Evolutionary conservation across 805 yeast species (phyloP).

Genomic region (Lipomyces kockii): DNA sequence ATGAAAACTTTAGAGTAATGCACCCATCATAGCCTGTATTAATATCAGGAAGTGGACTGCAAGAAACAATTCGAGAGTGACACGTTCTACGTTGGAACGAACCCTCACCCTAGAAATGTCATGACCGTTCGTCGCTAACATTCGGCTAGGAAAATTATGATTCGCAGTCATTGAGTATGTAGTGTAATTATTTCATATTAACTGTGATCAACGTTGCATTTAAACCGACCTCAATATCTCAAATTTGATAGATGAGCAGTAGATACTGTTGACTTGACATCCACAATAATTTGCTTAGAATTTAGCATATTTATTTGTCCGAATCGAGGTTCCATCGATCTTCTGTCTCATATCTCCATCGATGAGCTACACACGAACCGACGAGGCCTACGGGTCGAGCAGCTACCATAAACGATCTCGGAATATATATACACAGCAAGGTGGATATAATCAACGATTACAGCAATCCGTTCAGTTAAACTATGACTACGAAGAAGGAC

Average conservation of each 20-base stretch:
- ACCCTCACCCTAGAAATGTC: too few species aligned
- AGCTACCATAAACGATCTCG: conserved; percentile 1
- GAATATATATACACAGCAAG: neutral
- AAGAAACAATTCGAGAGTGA: too few species aligned
- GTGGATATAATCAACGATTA: neutral
- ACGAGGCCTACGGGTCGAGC: conserved; percentile 1
- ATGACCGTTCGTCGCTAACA: too few species aligned
- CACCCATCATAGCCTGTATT: too few species aligned
- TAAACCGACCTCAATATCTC: neutral
- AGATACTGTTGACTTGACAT: neutral
- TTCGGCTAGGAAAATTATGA: too few species aligned
- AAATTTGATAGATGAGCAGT: neutral
- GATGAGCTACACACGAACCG: conserved; percentile 3
- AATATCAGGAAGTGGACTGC: too few species aligned
- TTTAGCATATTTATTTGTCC: neutral
- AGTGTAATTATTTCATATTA: too few species aligned
- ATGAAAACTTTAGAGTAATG: too few species aligned
- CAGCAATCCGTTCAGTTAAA: conserved; percentile 11
- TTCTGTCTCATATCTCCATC: neutral
- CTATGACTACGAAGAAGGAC: conserved; percentile 16
- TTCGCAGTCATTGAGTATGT: too few species aligned
- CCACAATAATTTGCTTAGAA: neutral
- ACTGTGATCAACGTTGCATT: neutral
- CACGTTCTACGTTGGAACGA: too few species aligned
- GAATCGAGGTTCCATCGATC: neutral